A percentile compares a stretch with the other conserved stretches of the same genome.
Evolutionary conservation across 192 early-diverging fungal genomes (phyloP).

Genomic region (Podila epicladia): DNA sequence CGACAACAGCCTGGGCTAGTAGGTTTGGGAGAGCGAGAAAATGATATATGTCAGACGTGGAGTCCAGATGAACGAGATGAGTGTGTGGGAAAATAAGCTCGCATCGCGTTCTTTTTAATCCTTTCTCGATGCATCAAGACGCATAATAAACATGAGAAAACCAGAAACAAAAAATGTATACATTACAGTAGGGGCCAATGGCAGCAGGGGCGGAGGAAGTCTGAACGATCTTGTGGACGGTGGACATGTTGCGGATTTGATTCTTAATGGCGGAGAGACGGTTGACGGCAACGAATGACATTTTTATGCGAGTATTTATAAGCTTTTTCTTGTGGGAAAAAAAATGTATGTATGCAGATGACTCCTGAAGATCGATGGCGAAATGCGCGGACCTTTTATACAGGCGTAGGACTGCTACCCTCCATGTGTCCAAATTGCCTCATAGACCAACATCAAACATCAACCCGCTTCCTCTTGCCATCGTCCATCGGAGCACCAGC

Average conservation of each 20-base stretch:
- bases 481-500: too few relatives aligned
- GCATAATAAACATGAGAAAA: neutral
- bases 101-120: neutral
- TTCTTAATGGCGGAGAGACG: constrained; percentile 51
- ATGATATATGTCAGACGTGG: neutral
- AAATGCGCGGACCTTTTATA: too few relatives aligned
- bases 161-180: too few relatives aligned
- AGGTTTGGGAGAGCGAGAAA: neutral
- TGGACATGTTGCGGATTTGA: constrained; percentile 25
- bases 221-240: constrained; percentile 54
- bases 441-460: too few relatives aligned
- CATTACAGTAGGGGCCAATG: constrained; percentile 81
- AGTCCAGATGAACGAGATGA: neutral
- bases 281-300: constrained; percentile 42
- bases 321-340: neutral
- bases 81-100: neutral
- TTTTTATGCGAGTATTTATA: neutral
- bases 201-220: constrained; percentile 75
- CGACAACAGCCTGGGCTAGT: constrained; percentile 77
- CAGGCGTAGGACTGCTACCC: too few relatives aligned
- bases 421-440: too few relatives aligned
- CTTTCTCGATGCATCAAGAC: neutral
- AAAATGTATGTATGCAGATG: too few relatives aligned
- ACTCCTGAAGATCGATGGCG: too few relatives aligned
- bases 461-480: too few relatives aligned